Evolutionary conservation across 352 stramenopile genomes (phyloP).

Genomic region (Pythium insidiosum): DNA sequence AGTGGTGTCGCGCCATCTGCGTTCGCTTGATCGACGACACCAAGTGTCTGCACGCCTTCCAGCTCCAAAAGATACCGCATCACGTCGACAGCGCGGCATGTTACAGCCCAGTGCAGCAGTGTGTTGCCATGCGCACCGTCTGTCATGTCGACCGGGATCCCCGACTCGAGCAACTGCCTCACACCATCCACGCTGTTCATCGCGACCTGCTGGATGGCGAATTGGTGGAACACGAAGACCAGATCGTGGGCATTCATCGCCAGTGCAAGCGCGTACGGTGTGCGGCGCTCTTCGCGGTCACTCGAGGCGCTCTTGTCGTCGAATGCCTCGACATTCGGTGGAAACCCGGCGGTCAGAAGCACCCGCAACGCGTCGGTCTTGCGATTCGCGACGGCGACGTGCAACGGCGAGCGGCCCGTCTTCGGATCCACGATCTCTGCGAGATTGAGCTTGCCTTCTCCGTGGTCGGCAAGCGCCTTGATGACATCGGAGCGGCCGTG

Average conservation of each 20-base stretch:
- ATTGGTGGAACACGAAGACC: constrained; percentile 81
- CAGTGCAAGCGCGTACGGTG: constrained; percentile 60
- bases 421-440: constrained; percentile 43
- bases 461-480: constrained; percentile 72
- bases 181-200: constrained; percentile 51
- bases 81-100: constrained; percentile 54
- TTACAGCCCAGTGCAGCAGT: constrained; percentile 74
- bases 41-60: constrained; percentile 21
- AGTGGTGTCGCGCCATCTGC: constrained; percentile 68
- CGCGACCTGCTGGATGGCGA: constrained; percentile 79
- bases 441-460: constrained; percentile 37
- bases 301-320: neutral
- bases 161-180: constrained; percentile 45
- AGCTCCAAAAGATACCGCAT: constrained; percentile 34
- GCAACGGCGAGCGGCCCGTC: constrained; percentile 61
- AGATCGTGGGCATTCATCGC: constrained; percentile 47
- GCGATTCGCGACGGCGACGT: constrained; percentile 59
- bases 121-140: constrained; percentile 47
- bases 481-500: constrained; percentile 81
- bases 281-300: constrained; percentile 19
- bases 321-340: constrained; percentile 37
- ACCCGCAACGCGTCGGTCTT: constrained; percentile 77
- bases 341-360: constrained; percentile 70
- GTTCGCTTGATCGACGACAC: constrained; percentile 48
- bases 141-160: constrained; percentile 39